Conservation (phyloP, 1,284 basidiomycete genomes). For the Heterobasidion irregulare region DNA sequence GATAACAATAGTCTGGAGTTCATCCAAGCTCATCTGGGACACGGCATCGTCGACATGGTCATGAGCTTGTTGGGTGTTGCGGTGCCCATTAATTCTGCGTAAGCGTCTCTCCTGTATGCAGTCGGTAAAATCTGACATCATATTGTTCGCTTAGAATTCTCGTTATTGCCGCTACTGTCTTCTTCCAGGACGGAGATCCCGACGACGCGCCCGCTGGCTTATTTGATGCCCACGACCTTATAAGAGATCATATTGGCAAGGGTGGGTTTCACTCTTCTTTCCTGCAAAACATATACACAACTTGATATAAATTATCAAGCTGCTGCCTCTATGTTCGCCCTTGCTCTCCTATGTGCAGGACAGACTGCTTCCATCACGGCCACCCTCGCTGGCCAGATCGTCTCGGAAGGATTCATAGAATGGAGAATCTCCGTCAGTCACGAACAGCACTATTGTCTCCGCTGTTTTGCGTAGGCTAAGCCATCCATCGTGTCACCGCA, state of each 20-base stretch:
- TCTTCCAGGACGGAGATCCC: conserved; percentile 45
- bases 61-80: conserved; percentile 72
- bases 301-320: conserved; percentile 24
- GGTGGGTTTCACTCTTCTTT: conserved; percentile 31
- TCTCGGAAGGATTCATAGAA: conserved; percentile 89
- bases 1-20: conserved; percentile 65
- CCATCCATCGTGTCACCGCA: conserved; percentile 19
- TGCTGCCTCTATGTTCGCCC: conserved; percentile 78
- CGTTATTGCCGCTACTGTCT: conserved; percentile 64
- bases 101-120: not conserved
- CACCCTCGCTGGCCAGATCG: conserved; percentile 88
- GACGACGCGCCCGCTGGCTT: conserved; percentile 57
- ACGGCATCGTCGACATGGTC: conserved; percentile 66
- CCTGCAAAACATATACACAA: not conserved
- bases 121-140: not conserved
- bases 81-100: conserved; percentile 25
- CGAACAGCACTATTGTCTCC: not conserved
- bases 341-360: conserved; percentile 80
- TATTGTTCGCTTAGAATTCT: conserved; percentile 41
- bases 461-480: not conserved
- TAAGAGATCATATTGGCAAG: conserved; percentile 58
- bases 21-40: conserved; percentile 69
- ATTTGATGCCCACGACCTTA: conserved; percentile 76
- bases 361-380: conserved; percentile 92
- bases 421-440: conserved; percentile 77